Evolutionary conservation across 2,329 filamentous ascomycete genomes (phyloP).

Genomic region (Aspergillus niger): DNA sequence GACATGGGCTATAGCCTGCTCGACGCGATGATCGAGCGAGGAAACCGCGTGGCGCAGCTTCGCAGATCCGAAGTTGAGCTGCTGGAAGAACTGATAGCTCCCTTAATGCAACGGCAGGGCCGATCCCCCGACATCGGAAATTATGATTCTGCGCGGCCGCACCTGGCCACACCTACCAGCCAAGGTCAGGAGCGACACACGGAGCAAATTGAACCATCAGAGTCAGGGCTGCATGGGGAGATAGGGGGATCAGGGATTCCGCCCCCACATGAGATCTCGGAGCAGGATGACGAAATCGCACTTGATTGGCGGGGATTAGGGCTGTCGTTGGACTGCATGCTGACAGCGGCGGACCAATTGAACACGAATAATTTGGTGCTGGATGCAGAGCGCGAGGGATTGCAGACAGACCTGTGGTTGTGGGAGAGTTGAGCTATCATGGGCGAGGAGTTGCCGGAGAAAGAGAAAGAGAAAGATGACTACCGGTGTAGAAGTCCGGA

Average conservation of each 20-base stretch:
- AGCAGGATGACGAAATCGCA: constrained; percentile 16
- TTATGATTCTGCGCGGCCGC: neutral
- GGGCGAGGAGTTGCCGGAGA: too few species aligned
- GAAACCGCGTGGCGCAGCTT: constrained; percentile 24
- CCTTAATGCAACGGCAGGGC: constrained; percentile 5
- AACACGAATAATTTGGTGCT: constrained; percentile 21
- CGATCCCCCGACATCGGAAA: neutral
- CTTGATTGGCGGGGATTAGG: constrained; percentile 26
- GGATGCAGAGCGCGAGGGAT: constrained; percentile 17
- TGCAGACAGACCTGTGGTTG: constrained; percentile 24
- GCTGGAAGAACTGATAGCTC: constrained; percentile 22
- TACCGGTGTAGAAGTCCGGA: neutral
- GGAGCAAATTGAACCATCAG: neutral
- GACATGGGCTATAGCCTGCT: constrained; percentile 27
- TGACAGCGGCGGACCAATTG: constrained; percentile 24
- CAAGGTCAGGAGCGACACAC: neutral
- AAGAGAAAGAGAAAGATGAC: neutral
- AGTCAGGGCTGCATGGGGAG: neutral
- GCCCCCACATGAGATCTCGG: neutral
- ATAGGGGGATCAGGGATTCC: neutral
- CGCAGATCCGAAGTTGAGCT: constrained; percentile 28
- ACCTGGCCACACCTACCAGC: neutral
- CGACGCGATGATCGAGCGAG: constrained; percentile 23
- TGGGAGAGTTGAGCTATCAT: constrained; percentile 17
- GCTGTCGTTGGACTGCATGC: constrained; percentile 26